A percentile compares a stretch with the other conserved stretches of the same genome.
Conservation (phyloP, 2,329 filamentous ascomycete genomes). For the Parastagonospora avenae region DNA sequence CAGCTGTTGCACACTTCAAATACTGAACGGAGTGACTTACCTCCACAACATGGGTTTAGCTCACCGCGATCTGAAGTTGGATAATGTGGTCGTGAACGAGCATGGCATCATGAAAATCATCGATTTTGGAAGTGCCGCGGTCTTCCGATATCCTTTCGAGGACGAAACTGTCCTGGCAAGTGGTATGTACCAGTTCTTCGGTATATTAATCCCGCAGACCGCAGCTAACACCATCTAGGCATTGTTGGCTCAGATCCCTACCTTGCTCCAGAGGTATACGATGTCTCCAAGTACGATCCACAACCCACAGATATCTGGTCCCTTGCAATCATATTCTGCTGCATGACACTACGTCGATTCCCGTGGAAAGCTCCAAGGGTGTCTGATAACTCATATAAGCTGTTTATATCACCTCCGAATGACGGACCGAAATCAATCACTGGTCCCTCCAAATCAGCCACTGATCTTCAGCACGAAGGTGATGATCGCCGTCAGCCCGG, state of each 20-base stretch:
- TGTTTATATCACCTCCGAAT: slow-evolving; percentile 86
- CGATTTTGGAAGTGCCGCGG: slow-evolving; percentile 95
- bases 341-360: slow-evolving; percentile 93
- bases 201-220: not conserved
- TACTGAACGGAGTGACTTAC: slow-evolving; percentile 91
- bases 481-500: slow-evolving; percentile 33
- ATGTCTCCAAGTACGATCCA: slow-evolving; percentile 90
- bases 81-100: slow-evolving; percentile 97
- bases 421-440: slow-evolving; percentile 42
- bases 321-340: slow-evolving; percentile 97
- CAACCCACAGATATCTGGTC: slow-evolving; percentile 97
- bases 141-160: slow-evolving; percentile 97
- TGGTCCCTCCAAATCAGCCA: slow-evolving; percentile 36
- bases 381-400: slow-evolving; percentile 91
- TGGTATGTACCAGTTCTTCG: slow-evolving; percentile 60
- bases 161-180: slow-evolving; percentile 80
- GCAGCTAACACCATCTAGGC: slow-evolving; percentile 53
- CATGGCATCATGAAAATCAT: slow-evolving; percentile 99
- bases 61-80: slow-evolving; percentile 92
- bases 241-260: slow-evolving; percentile 92
- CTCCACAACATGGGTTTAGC: slow-evolving; percentile 93
- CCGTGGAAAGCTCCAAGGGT: slow-evolving; percentile 95
- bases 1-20: slow-evolving; percentile 89
- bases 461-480: slow-evolving; percentile 43
- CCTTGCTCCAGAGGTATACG: slow-evolving; percentile 94